Evolutionary conservation across 1,284 basidiomycete genomes (phyloP).

Genomic region (Grifola frondosa): DNA sequence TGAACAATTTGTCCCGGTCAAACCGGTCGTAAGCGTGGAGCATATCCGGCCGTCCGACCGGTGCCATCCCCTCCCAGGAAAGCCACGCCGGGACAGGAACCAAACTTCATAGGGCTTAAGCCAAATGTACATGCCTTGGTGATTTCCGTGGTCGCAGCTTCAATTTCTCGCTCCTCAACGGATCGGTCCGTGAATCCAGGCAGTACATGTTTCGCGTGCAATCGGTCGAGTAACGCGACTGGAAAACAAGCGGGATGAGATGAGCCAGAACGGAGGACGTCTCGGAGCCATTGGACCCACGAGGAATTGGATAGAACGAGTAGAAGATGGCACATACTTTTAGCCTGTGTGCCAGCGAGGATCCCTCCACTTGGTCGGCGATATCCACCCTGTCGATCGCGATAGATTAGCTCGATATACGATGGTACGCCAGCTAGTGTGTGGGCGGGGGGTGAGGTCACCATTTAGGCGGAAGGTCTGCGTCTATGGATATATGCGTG

Average conservation of each 20-base stretch:
- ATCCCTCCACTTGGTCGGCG: slow-evolving; percentile 84
- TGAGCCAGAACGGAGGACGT: slow-evolving; percentile 12
- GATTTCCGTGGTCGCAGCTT: slow-evolving; percentile 83
- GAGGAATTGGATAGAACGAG: slow-evolving; percentile 6
- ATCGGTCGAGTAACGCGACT: slow-evolving; percentile 85
- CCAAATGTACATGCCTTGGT: slow-evolving; percentile 59
- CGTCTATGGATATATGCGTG: slow-evolving; percentile 55
- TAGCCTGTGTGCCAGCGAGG: slow-evolving; percentile 65
- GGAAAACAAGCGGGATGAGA: slow-evolving; percentile 22
- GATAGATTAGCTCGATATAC: slow-evolving; percentile 14
- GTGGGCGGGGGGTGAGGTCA: no score
- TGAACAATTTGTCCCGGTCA: no score
- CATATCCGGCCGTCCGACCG: no score
- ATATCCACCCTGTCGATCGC: slow-evolving; percentile 75
- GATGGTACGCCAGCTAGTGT: no score
- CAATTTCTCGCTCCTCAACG: slow-evolving; percentile 92
- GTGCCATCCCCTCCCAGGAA: no score
- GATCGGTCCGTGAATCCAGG: slow-evolving; percentile 96
- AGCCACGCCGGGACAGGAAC: no score
- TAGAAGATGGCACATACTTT: slow-evolving; percentile 63
- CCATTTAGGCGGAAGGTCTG: slow-evolving; percentile 43
- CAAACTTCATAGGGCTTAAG: no score
- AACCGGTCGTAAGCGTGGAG: no score
- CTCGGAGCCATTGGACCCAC: slow-evolving; percentile 8
- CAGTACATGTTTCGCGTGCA: slow-evolving; percentile 93